Conservation (phyloP, 2,329 filamentous ascomycete species). For the Pseudogymnoascus sp. region DNA sequence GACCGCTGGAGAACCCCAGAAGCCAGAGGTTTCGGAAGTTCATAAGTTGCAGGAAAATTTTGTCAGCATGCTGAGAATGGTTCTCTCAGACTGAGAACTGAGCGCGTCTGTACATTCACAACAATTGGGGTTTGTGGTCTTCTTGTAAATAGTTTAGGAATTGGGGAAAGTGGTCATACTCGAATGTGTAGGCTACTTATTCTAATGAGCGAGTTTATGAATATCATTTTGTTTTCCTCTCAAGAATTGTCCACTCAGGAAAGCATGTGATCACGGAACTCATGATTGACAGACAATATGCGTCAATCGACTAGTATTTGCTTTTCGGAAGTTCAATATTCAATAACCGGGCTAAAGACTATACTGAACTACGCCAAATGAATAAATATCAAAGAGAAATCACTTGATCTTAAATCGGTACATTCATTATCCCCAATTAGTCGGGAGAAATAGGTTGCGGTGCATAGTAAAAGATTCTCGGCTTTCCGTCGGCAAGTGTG, state of each 20-base stretch:
- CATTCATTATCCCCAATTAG: background rate
- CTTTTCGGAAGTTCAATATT: background rate
- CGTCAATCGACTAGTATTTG: background rate
- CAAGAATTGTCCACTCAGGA: background rate
- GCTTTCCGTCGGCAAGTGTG: conserved; percentile 11
- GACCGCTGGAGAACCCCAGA: conserved; percentile 73
- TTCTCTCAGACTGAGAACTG: conserved; percentile 57
- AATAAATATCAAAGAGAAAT: background rate
- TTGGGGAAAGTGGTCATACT: background rate
- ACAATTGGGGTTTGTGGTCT: background rate
- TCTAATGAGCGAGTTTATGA: background rate
- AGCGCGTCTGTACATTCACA: conserved; percentile 12
- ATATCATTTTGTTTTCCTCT: background rate
- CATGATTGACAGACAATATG: background rate
- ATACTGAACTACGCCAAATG: background rate
- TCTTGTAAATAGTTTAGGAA: conserved; percentile 1
- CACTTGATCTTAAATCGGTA: background rate
- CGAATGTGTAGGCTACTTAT: background rate
- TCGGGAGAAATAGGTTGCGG: conserved; percentile 4
- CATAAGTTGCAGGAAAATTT: conserved; percentile 74
- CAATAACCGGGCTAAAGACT: background rate
- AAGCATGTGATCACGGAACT: conserved; percentile 1
- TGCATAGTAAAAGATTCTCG: conserved; percentile 2
- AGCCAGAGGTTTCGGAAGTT: conserved; percentile 71
- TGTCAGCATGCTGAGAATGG: conserved; percentile 68